Evolutionary conservation across 2,329 filamentous ascomycete species (phyloP), one percentile per base, ranked within the genome.

Genomic region (Rasamsonia emersonii): DNA sequence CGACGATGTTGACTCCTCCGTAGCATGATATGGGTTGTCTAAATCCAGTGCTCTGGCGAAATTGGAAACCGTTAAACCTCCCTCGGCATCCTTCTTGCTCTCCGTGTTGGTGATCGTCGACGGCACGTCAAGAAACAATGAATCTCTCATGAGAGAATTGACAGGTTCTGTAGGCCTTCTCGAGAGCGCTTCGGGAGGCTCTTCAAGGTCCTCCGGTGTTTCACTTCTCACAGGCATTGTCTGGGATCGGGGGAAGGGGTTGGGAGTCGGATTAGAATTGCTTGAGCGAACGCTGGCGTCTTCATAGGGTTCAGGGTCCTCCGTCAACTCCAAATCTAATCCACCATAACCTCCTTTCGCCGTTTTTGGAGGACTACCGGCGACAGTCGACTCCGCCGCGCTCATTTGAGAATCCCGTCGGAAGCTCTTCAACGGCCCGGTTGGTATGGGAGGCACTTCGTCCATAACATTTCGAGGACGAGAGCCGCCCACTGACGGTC

Each of bases 1-100:
- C 0, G 80, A 84, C 0, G 77, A 78, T 16, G 71, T 69, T 2
- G 79, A 85, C 38, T 73, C 70, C 1, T 76, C 75, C 0, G 74
- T 62, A 3, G 71, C 68, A 45, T 83, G 77, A 44, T 81, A 79
- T 0, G 75, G 72, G 44, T 80, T 80, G 18, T 71, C 68, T 1
- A 62, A 41, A 16, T 58, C 59, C 8, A 62, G 39, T 3, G 52
- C 54, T 8, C 54, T 54, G 4, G 57, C 57, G 27, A 62, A 62
- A 26, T 54, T 59, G 4, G 59, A 60, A 9, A 59, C 47, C 0
- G 59, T 61, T 5, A 51, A 39, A 9, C 44, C 50, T 24, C 49
- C 44, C 13, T 57, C 51, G 11, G 38, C 20, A 18, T 15, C n/a
- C 7, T 8, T 8, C 15, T 14, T 28, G 15, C 26, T 9, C 8